A percentile compares a stretch with the other conserved stretches of the same genome.
phyloP scores from a whole-genome alignment of 495 filamentous ascomycete species.

The Neurospora pannonica region DNA sequence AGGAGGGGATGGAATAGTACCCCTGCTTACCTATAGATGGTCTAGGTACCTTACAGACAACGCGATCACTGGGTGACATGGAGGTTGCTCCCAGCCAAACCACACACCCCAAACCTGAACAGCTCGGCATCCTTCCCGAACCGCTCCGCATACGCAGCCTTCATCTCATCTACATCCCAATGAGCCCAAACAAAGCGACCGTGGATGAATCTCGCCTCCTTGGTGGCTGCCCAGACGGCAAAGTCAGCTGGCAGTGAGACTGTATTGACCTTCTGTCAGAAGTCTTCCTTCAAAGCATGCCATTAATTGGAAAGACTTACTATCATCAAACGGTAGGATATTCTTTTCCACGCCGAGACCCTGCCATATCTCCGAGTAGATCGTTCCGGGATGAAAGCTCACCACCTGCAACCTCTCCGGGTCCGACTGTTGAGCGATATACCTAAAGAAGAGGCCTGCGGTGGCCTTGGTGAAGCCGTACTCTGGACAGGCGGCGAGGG shows the following conservation, averaged over 20 bases:
- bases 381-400: slow-evolving; percentile 34
- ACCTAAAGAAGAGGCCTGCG: slow-evolving; percentile 26
- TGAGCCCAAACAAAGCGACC: slow-evolving; percentile 38
- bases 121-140: neutral
- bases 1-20: too few species aligned
- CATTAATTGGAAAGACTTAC: slow-evolving; percentile 13
- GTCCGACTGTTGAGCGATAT: slow-evolving; percentile 22
- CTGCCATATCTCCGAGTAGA: slow-evolving; percentile 21
- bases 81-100: neutral
- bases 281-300: neutral
- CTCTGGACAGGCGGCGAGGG: neutral
- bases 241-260: slow-evolving; percentile 36
- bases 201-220: slow-evolving; percentile 43
- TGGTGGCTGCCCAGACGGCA: slow-evolving; percentile 39
- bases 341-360: slow-evolving; percentile 10
- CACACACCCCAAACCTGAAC: neutral
- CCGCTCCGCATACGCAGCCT: neutral
- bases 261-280: slow-evolving; percentile 9
- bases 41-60: neutral
- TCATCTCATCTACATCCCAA: slow-evolving; percentile 48
- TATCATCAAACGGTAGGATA: slow-evolving; percentile 23
- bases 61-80: neutral
- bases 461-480: slow-evolving; percentile 34
- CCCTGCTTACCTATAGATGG: too few species aligned
- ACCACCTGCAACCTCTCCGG: slow-evolving; percentile 30